Conservation (phyloP, 495 filamentous ascomycete species). For the Xeromyces bisporus region DNA sequence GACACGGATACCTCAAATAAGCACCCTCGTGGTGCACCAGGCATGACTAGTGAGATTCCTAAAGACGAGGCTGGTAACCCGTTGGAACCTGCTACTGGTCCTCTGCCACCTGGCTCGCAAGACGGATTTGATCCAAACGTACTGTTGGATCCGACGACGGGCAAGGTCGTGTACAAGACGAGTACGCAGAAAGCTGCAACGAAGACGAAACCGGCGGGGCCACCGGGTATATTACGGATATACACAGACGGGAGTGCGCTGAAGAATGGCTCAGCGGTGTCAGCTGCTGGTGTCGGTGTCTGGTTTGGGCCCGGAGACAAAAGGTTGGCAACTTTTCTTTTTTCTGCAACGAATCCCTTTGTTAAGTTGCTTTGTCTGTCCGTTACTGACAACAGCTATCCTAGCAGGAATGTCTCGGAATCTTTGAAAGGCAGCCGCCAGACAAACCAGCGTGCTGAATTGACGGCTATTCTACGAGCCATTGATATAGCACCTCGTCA, state of each 20-base stretch:
- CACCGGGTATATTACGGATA: conserved; percentile 43
- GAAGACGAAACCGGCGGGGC: conserved; percentile 22
- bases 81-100: conserved; percentile 36
- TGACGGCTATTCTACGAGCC: conserved; percentile 72
- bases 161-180: conserved; percentile 43
- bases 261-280: conserved; percentile 55
- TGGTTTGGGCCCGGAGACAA: conserved; percentile 61
- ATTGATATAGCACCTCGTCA: conserved; percentile 56
- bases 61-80: conserved; percentile 27
- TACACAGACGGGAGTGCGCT: conserved; percentile 82
- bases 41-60: conserved; percentile 15
- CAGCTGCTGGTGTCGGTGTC: conserved; percentile 73
- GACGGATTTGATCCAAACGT: conserved; percentile 49
- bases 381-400: conserved; percentile 12
- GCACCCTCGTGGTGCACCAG: conserved; percentile 11
- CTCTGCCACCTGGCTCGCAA: conserved; percentile 35
- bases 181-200: conserved; percentile 28
- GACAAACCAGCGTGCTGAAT: conserved; percentile 89
- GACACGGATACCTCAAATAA: conserved; percentile 9
- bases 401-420: conserved; percentile 69
- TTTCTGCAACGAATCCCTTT: neutral
- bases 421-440: conserved; percentile 54
- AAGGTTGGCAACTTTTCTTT: conserved; percentile 34
- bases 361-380: conserved; percentile 1
- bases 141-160: conserved; percentile 35